A percentile compares a stretch with the other conserved stretches of the same genome.
Evolutionary conservation across 768 basidiomycete genomes (phyloP).

Genomic region (Fomitopsis pulvina): DNA sequence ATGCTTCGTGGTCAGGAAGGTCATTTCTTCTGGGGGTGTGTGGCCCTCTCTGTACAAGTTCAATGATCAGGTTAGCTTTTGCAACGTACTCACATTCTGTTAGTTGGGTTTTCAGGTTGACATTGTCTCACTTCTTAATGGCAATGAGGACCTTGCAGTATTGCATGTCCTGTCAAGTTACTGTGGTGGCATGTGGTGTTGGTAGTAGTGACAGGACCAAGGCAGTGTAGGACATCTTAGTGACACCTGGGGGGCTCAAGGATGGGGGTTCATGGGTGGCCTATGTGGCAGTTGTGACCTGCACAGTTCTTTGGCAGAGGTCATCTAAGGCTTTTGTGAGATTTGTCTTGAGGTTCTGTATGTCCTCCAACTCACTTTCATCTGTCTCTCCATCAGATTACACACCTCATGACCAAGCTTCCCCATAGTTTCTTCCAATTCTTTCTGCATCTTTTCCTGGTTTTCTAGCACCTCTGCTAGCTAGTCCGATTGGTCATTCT

Average conservation of each 20-base stretch:
- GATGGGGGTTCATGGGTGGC: neutral
- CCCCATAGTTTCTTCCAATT: neutral
- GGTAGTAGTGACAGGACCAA: neutral
- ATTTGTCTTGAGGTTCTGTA: neutral
- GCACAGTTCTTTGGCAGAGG: neutral
- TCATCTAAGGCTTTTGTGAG: neutral
- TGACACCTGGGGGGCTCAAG: too few relatives aligned
- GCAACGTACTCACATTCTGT: conserved; percentile 7
- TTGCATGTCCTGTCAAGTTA: neutral
- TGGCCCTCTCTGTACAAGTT: neutral
- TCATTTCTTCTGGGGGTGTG: neutral
- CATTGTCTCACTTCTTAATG: neutral
- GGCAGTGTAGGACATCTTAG: neutral
- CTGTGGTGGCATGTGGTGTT: neutral
- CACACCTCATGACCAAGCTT: neutral
- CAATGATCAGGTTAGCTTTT: conserved; percentile 16
- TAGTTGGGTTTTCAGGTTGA: neutral
- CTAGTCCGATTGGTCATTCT: neutral
- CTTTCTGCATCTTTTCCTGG: neutral
- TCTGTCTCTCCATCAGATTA: neutral
- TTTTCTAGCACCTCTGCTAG: neutral
- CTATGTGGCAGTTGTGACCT: neutral
- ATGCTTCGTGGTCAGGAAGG: neutral
- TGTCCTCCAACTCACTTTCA: neutral
- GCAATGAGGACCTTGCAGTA: neutral